phyloP scores from a whole-genome alignment of 1,284 basidiomycete species.

The Cutaneotrichosporon sp. region DNA sequence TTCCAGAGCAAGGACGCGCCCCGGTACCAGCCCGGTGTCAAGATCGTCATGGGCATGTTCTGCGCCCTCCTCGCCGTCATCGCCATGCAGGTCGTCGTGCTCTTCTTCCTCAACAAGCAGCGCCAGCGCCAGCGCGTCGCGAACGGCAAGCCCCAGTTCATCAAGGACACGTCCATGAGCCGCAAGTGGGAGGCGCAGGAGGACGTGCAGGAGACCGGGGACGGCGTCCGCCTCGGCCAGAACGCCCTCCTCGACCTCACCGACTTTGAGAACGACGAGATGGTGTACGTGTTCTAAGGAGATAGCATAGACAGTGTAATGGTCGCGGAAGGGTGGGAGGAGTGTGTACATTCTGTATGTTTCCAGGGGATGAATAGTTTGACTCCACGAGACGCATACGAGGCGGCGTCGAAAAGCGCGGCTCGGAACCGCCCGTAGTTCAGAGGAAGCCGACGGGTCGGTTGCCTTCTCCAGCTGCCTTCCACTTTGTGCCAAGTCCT shows the following conservation, averaged over 20 bases:
- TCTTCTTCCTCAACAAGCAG: constrained; percentile 45
- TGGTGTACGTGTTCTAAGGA: constrained; percentile 27
- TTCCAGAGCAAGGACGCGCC: constrained; percentile 25
- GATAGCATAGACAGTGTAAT: too few species aligned
- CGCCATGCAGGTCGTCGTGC: constrained; percentile 36
- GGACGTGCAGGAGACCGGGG: constrained; percentile 7
- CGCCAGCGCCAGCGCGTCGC: constrained; percentile 47
- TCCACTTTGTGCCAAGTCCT: too few species aligned
- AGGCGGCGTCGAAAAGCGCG: too few species aligned
- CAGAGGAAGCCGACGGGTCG: too few species aligned
- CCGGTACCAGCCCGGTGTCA: constrained; percentile 45
- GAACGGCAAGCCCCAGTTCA: constrained; percentile 45
- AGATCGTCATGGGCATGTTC: constrained; percentile 48
- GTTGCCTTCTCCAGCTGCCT: too few species aligned
- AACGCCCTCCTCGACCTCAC: constrained; percentile 34
- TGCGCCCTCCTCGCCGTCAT: constrained; percentile 39
- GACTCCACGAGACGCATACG: too few species aligned
- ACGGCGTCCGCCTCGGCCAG: constrained; percentile 2
- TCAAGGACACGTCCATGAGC: constrained; percentile 46
- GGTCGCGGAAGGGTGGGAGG: too few species aligned
- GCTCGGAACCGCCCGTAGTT: too few species aligned
- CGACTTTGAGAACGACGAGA: constrained; percentile 43
- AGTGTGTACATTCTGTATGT: too few species aligned
- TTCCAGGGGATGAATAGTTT: too few species aligned
- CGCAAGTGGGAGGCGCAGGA: constrained; percentile 20